These are phyloP conservation scores for Alloteropsis semialata DNA, from an alignment of 176 grass and related monocot species.

Conservation along the genomic window DNA sequence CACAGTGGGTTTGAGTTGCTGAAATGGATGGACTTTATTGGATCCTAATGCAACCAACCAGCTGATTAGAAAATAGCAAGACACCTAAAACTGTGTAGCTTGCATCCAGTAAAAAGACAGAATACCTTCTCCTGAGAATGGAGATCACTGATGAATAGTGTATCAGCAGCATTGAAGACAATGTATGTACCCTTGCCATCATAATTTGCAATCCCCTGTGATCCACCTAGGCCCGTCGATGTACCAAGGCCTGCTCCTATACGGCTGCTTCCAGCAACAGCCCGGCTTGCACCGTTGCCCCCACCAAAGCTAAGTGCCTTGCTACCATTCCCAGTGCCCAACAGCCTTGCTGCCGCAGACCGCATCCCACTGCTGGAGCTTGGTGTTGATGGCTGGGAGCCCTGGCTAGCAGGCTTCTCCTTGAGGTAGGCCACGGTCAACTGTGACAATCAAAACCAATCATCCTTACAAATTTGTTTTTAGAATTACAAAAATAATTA, in stretches of 20 bases:
- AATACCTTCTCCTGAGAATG: slow-evolving; percentile 92
- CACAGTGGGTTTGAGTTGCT: slow-evolving; percentile 79
- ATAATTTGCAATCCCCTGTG: slow-evolving; percentile 57
- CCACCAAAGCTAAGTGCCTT: slow-evolving; percentile 81
- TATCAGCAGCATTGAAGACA: slow-evolving; percentile 83
- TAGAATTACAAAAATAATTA: neutral
- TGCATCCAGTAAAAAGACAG: slow-evolving; percentile 16
- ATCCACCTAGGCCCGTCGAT: slow-evolving; percentile 42
- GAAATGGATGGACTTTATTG: slow-evolving; percentile 93
- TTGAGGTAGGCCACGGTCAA: slow-evolving; percentile 87
- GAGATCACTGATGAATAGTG: slow-evolving; percentile 86
- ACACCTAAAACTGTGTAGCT: neutral
- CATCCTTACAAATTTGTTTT: neutral
- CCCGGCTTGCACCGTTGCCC: slow-evolving; percentile 63
- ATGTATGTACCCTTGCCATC: slow-evolving; percentile 91
- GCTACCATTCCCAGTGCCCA: slow-evolving; percentile 72
- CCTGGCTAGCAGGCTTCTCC: slow-evolving; percentile 75
- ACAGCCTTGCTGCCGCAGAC: slow-evolving; percentile 88
- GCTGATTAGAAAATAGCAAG: slow-evolving; percentile 21
- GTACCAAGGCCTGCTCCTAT: slow-evolving; percentile 55
- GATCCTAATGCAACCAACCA: slow-evolving; percentile 62
- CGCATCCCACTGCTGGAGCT: slow-evolving; percentile 78
- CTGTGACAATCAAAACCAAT: slow-evolving; percentile 30
- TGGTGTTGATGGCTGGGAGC: slow-evolving; percentile 57
- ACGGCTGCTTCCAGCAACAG: slow-evolving; percentile 61